phyloP scores from a whole-genome alignment of 2,329 filamentous ascomycete species.

The Aspergillus jensenii region DNA sequence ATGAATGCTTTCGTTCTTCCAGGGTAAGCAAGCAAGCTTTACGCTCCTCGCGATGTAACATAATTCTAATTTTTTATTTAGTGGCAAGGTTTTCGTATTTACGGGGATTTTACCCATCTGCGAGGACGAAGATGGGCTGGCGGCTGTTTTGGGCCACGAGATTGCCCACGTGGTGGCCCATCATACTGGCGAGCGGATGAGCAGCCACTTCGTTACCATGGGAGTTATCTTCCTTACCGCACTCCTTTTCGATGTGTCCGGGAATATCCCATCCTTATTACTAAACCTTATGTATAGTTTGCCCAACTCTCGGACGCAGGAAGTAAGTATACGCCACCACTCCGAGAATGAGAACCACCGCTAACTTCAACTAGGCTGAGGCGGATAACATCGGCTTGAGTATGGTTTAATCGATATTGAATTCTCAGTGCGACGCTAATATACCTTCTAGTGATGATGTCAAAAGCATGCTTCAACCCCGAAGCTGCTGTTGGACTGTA shows the following conservation, averaged over 20 bases:
- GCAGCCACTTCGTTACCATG: conserved; percentile 37
- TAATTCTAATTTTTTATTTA: conserved; percentile 17
- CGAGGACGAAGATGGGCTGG: conserved; percentile 57
- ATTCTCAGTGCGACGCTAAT: conserved; percentile 14
- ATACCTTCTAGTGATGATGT: conserved; percentile 56
- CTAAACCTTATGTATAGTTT: conserved; percentile 52
- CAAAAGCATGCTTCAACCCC: conserved; percentile 60
- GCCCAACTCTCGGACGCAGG: conserved; percentile 59
- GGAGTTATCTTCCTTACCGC: conserved; percentile 28
- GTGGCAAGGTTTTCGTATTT: conserved; percentile 65
- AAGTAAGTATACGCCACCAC: conserved; percentile 36
- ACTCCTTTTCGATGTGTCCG: conserved; percentile 42
- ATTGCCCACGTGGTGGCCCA: conserved; percentile 64
- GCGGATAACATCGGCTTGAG: conserved; percentile 62
- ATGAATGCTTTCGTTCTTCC: conserved; percentile 65
- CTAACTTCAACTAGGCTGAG: conserved; percentile 45
- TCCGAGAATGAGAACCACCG: neutral
- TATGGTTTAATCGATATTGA: conserved; percentile 21
- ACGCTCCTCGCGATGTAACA: neutral
- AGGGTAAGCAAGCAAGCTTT: conserved; percentile 39
- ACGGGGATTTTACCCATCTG: conserved; percentile 61
- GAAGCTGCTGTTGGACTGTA: conserved; percentile 54
- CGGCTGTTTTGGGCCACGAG: conserved; percentile 63
- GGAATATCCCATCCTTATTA: conserved; percentile 39
- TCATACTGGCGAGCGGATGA: conserved; percentile 57